Base-by-base conservation (phyloP, 2,329 filamentous ascomycete species). In the Cercospora sojina region DNA sequence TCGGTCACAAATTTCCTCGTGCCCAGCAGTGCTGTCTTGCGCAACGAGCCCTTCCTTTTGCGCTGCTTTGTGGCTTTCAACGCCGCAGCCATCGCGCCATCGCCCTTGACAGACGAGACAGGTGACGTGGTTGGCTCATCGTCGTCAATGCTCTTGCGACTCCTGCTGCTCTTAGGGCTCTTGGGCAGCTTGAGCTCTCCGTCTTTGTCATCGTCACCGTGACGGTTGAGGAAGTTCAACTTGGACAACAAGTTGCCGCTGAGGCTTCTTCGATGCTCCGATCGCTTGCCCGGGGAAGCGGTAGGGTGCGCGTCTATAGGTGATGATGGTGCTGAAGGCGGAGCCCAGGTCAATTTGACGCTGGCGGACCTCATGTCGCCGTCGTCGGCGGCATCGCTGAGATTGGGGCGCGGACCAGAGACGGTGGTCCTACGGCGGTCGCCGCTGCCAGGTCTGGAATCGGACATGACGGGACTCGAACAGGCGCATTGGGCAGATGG, bases 1-100 rank as follows among this genome's bases (percentile, higher is more conserved):
- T 84, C 77, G 86, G 88, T 63, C 84, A 87, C 68, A 23, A 77
- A 68, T n/a, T 74, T 69, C 60, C 90, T 89, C 69, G 90, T 90
- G 16, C 92, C 91, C 18, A 97, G 83, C 58, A 97, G 83, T 27
- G 92, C 93, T 10, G 91, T 92, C 79, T 97, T 97, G 67, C 93
- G 87, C 77, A 97, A 82, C 10, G 93, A 97, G 3, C 92, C 93
- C 76, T 91, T 91, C 67, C 93, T 87, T 73, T 89, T 88, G 64
- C 92, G 84, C 56, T 87, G 87, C 76, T 83, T 67, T 64, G 75
- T 68, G 27, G 81, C 65, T 53, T 69, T 69, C 56, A 71, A 49
- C 18, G 69, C 70, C 5, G 70, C 69, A 16, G 69, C 70, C 70
- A 72, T 70, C 6, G 70, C 69, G 49, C 69, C 69, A 35, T 70